Base-by-base conservation (phyloP, 345 rosid genomes). In the Populus nigra region DNA sequence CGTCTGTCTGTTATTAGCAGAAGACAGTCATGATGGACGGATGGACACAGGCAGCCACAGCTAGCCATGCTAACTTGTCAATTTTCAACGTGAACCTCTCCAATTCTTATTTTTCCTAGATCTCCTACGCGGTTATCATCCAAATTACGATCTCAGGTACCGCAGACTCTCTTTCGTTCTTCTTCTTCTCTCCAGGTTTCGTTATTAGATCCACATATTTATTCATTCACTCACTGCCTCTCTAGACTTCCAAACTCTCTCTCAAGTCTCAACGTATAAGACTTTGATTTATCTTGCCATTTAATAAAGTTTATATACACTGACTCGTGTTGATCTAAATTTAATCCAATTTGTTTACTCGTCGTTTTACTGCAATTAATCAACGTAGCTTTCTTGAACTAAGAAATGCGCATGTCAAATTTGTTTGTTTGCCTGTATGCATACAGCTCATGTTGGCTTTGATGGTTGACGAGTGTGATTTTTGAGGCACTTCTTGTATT, bases 81-180 rank as follows among this genome's bases (percentile, higher is more conserved):
- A 83, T 57, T 47, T 47, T 25, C 20, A 5, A 27, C 47, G 39
- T 31, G 20, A 33, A 35, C 39, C n/a, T 36, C 33, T 70, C 38
- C 38, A 68, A 18, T 63, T 62, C 66, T 65, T 49, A 43, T 25
- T 71, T 67, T 43, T 74, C 53, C 23, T 69, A 36, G 71, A 81
- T 84, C 82, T 72, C 47, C 33, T 15, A 55, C 65, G 53, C 63
- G 23, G 31, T 68, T 65, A 11, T 57, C 76, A 70, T 83, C 79
- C 78, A 69, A 61, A 36, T 33, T 45, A 66, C 23, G 15, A 70
- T 38, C 38, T 73, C 80, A 11, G 47, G 79, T 65, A 41, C 22
- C 65, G 62, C 68, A 12, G 3, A 1, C 57, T 8, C 18, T 76
- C 63, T 33, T 59, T 41, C 73, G 18, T 43, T 76, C 77, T 69